Conservation (phyloP, 345 rosid genomes). For the Trapa bicornis region DNA sequence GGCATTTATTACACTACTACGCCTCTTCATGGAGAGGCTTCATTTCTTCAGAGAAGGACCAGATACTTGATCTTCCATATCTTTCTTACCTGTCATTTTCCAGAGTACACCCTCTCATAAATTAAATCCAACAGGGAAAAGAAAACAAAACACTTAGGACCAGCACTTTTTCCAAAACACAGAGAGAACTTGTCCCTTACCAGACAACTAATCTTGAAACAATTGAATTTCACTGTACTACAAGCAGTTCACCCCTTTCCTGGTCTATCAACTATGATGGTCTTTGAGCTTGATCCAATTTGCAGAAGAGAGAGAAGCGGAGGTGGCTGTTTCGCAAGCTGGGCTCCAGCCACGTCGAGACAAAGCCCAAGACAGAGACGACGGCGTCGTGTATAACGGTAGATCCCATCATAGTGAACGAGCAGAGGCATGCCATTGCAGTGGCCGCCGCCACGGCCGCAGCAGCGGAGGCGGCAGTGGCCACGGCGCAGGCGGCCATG, state of each 20-base stretch:
- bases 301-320: conserved; percentile 65
- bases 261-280: background rate
- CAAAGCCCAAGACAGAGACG: conserved; percentile 32
- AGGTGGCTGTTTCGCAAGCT: conserved; percentile 61
- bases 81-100: background rate
- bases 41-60: background rate
- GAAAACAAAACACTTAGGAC: background rate
- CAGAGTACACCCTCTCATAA: background rate
- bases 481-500: conserved; percentile 49
- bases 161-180: background rate
- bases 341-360: conserved; percentile 4
- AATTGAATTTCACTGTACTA: background rate
- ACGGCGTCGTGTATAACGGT: conserved; percentile 16
- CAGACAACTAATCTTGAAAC: background rate
- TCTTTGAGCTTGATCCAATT: background rate
- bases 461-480: conserved; percentile 50
- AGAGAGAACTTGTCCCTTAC: background rate
- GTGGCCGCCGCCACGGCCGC: conserved; percentile 51
- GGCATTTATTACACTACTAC: background rate
- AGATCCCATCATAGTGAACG: conserved; percentile 17
- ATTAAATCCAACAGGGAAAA: background rate
- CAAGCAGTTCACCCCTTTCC: background rate
- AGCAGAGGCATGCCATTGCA: conserved; percentile 44
- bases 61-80: background rate
- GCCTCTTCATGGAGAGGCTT: background rate